Evolutionary conservation across 106 monocot species (phyloP).

Genomic region (Ottelia alismoides): DNA sequence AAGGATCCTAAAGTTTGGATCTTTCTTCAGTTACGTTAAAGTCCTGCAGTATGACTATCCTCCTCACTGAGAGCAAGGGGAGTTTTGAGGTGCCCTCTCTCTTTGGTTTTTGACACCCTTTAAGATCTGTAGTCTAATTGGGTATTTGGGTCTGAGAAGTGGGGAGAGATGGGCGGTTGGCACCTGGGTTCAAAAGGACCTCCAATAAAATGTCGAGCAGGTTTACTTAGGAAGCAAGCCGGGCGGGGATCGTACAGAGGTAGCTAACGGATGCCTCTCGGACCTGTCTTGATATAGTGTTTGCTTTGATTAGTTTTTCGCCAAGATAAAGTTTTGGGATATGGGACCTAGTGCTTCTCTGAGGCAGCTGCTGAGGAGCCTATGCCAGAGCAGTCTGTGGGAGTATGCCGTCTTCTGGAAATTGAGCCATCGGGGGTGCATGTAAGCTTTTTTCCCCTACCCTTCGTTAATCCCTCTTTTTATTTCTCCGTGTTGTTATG

Average conservation of each 20-base stretch:
- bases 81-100: background rate
- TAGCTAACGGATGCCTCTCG: conserved; percentile 20
- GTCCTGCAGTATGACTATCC: no score
- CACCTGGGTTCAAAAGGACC: conserved; percentile 32
- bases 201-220: conserved; percentile 46
- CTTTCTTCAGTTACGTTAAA: no score
- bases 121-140: background rate
- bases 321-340: background rate
- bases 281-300: background rate
- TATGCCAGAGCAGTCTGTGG: conserved; percentile 43
- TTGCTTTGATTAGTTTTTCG: background rate
- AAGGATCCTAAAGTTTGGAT: no score
- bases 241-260: conserved; percentile 63
- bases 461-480: background rate
- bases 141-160: background rate
- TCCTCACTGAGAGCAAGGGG: no score
- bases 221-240: conserved; percentile 57
- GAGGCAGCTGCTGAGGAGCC: conserved; percentile 30
- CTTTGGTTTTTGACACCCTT: background rate
- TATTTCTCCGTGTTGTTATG: background rate
- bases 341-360: conserved; percentile 29
- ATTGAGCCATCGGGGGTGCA: conserved; percentile 10
- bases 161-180: conserved; percentile 37
- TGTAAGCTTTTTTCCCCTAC: conserved; percentile 21
- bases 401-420: conserved; percentile 75